phyloP scores from a whole-genome alignment of 441 rosid species.

The Monsonia emarginata region DNA sequence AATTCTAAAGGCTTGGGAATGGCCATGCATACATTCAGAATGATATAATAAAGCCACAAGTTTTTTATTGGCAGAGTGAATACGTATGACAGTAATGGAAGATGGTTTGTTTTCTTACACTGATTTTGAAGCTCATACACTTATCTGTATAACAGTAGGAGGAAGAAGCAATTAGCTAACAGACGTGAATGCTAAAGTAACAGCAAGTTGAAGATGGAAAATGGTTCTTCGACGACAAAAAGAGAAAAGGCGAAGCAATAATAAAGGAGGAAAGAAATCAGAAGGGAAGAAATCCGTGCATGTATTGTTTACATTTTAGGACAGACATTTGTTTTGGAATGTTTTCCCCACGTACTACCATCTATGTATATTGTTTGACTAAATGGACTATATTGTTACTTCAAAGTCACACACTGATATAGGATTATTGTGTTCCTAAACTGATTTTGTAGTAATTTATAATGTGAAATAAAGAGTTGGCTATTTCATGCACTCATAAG shows the following conservation, averaged over 20 bases:
- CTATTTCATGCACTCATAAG: too few species aligned
- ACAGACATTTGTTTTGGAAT: constrained; percentile 10
- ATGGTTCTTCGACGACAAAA: constrained; percentile 9
- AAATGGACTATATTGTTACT: too few species aligned
- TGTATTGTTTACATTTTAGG: constrained; percentile 17
- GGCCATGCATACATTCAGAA: constrained; percentile 43
- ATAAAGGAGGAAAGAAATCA: not conserved
- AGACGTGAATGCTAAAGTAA: not conserved
- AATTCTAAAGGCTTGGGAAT: constrained; percentile 63
- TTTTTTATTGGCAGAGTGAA: constrained; percentile 16
- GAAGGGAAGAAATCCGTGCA: constrained; percentile 9
- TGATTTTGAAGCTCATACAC: constrained; percentile 16
- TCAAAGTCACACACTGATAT: too few species aligned
- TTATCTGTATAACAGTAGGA: constrained; percentile 2
- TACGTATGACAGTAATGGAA: constrained; percentile 25
- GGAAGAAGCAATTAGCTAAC: not conserved
- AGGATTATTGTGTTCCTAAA: not conserved
- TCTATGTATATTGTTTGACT: too few species aligned
- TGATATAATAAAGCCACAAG: constrained; percentile 27
- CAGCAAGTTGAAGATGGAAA: constrained; percentile 9
- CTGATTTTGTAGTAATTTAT: constrained; percentile 8
- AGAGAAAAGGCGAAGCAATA: not conserved
- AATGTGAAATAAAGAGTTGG: not conserved
- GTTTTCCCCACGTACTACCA: not conserved
- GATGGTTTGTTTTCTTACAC: constrained; percentile 19